Conservation (phyloP, 2,329 filamentous ascomycete genomes). For the Chalara sp. region DNA sequence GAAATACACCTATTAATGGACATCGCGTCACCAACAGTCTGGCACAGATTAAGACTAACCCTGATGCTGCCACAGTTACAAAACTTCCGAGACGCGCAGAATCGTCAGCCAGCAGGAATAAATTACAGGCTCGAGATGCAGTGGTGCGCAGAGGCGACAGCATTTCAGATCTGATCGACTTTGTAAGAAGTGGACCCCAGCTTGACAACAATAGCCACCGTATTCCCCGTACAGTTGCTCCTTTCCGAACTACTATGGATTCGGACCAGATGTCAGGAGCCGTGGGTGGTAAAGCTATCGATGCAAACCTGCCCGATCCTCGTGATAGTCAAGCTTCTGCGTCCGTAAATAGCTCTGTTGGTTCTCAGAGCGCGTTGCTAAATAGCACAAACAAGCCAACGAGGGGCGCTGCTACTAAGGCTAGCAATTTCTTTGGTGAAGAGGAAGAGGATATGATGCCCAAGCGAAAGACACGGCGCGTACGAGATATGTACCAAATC, state of each 20-base stretch:
- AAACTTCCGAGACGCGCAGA: slow-evolving; percentile 17
- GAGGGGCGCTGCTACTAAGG: slow-evolving; percentile 8
- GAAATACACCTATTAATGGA: slow-evolving; percentile 24
- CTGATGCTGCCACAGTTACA: slow-evolving; percentile 7
- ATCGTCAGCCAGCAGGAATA: slow-evolving; percentile 38
- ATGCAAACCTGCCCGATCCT: slow-evolving; percentile 49
- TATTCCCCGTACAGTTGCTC: slow-evolving; percentile 76
- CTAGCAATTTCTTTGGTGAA: slow-evolving; percentile 7
- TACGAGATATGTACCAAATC: slow-evolving; percentile 90
- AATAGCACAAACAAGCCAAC: slow-evolving; percentile 30
- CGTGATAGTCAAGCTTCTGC: slow-evolving; percentile 41
- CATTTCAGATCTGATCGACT: slow-evolving; percentile 87
- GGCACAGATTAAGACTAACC: slow-evolving; percentile 10
- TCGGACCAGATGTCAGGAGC: slow-evolving; percentile 64
- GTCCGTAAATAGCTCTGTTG: slow-evolving; percentile 38
- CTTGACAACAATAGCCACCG: slow-evolving; percentile 52
- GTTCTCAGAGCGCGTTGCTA: slow-evolving; percentile 68
- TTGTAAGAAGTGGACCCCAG: slow-evolving; percentile 77
- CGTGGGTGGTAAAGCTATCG: slow-evolving; percentile 48
- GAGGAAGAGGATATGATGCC: slow-evolving; percentile 44
- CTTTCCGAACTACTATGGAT: slow-evolving; percentile 80
- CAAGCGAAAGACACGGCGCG: slow-evolving; percentile 66
- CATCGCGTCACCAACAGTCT: slow-evolving; percentile 20
- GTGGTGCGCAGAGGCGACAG: slow-evolving; percentile 54
- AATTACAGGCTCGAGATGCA: slow-evolving; percentile 67